These are phyloP conservation scores for Pseudonitzschia multiseries DNA, from an alignment of 108 stramenopile species.

Conservation along the genomic window DNA sequence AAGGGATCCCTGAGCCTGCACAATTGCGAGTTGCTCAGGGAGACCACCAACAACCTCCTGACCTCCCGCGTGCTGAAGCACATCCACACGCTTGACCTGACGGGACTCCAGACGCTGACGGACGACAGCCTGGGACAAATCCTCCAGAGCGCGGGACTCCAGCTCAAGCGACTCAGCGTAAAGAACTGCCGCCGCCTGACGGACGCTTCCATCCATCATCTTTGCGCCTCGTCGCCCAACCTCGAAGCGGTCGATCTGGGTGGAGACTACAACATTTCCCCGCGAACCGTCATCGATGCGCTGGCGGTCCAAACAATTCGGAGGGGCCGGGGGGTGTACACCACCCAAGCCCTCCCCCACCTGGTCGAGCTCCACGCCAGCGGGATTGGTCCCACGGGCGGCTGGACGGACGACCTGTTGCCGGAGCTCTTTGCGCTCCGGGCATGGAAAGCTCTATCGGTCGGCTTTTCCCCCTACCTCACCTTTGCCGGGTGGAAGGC, in stretches of 20 bases:
- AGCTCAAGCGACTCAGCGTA: constrained; percentile 58
- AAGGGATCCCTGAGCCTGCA: constrained; percentile 63
- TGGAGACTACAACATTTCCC: constrained; percentile 64
- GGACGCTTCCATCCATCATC: constrained; percentile 28
- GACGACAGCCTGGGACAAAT: constrained; percentile 46
- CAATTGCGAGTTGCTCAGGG: constrained; percentile 54
- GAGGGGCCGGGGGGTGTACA: constrained; percentile 11
- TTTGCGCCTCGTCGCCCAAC: constrained; percentile 23
- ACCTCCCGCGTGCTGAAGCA: constrained; percentile 48
- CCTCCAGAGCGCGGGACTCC: constrained; percentile 34
- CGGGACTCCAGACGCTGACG: constrained; percentile 64
- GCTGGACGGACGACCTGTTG: constrained; percentile 65
- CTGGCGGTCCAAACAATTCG: neutral
- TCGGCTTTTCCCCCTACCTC: constrained; percentile 58
- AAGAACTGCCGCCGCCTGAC: constrained; percentile 83
- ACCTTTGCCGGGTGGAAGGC: constrained; percentile 56
- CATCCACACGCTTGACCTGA: constrained; percentile 66
- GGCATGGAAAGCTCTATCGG: constrained; percentile 54
- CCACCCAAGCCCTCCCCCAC: constrained; percentile 8
- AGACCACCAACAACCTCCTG: constrained; percentile 65
- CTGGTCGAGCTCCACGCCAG: constrained; percentile 66
- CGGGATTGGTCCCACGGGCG: constrained; percentile 47
- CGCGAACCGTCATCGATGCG: constrained; percentile 44
- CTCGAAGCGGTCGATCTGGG: constrained; percentile 66
- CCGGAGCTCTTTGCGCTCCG: constrained; percentile 36